Base-by-base conservation (phyloP, 2,329 filamentous ascomycete genomes). In the Colletotrichum echinochloae region DNA sequence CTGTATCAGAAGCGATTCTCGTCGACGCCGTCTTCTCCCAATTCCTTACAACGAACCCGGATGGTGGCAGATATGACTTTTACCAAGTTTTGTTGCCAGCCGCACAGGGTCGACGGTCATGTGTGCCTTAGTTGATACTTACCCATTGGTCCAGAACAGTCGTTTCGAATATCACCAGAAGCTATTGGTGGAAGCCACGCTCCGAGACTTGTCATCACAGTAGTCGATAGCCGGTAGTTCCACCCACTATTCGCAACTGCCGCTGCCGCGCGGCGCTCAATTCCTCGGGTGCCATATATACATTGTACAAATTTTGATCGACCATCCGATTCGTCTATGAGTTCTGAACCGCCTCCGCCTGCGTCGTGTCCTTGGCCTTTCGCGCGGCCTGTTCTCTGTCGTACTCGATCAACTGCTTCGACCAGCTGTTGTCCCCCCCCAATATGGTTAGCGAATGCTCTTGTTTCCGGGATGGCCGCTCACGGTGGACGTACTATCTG, bases 401-500 rank as follows among this genome's bases (percentile, higher is more conserved):
- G 80, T 81, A 84, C 73, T 82, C 77, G 71, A 81, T 81, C 79
- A 84, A 76, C 70, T 84, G 82, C 75, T 79, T 84, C 71, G 82
- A 83, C 83, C 83, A 84, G 74, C 83, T 84, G 65, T 66, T 66
- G 39, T 52, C 9, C 20, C 20, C 9, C 11, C n/a, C n/a, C 12
- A 30, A 73, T n/a, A n/a, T 78, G 57, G 70, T 59, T 60, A 35
- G 41, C 46, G 23, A 16, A 5, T 8, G 18, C 5, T 44, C 20
- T 23, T 49, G 26, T 23, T 26, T 16, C 4, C 16, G 2, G 2
- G 30, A 8, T 26, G 7, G 30, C 16, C 37, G 5, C 23, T 11
- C 18, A 4, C 11, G 16, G 18, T 26, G 9, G 11, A 88, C 92
- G 77, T 86, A 95, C 93, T 92, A 90, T 89, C 94, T 88, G 83